These are phyloP conservation scores for Pseudogymnoascus sp. DNA, from an alignment of 2,329 filamentous ascomycete genomes.

Conservation along the genomic window DNA sequence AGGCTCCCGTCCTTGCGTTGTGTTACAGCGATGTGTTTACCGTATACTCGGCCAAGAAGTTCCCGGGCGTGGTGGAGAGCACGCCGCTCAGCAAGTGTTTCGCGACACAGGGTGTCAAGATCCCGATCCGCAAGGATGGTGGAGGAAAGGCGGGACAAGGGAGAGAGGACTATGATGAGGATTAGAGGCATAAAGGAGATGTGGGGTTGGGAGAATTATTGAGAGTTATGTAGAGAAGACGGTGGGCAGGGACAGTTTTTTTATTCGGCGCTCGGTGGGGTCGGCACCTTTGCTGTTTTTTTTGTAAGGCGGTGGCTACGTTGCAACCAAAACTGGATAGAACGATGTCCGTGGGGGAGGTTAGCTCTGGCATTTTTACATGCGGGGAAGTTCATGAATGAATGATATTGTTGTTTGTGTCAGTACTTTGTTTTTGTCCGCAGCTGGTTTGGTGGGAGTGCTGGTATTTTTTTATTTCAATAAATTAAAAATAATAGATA, in stretches of 20 bases:
- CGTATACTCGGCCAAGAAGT: slow-evolving; percentile 96
- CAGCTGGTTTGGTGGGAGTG: not conserved
- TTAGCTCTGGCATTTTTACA: not conserved
- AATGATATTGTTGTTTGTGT: not conserved
- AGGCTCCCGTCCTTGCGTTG: slow-evolving; percentile 74
- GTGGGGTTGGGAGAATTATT: not conserved
- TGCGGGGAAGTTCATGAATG: not conserved
- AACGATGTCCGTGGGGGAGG: not conserved
- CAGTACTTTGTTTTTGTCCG: not conserved
- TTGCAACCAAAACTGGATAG: slow-evolving; percentile 8
- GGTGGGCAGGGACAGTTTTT: slow-evolving; percentile 3
- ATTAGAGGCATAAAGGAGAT: not conserved
- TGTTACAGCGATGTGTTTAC: slow-evolving; percentile 86
- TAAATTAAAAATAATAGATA: not conserved
- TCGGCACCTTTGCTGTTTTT: slow-evolving; percentile 5
- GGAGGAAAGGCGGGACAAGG: not conserved
- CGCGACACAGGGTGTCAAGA: slow-evolving; percentile 90
- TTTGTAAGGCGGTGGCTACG: not conserved
- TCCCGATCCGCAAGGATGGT: slow-evolving; percentile 87
- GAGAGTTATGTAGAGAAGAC: not conserved
- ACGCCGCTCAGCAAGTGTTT: slow-evolving; percentile 88
- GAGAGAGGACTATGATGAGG: slow-evolving; percentile 9
- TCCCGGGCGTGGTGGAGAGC: slow-evolving; percentile 93
- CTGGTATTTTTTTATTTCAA: not conserved
- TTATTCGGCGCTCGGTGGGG: slow-evolving; percentile 5